Conservation (phyloP, 345 rosid genomes). For the Euphorbia pulcherrima region DNA sequence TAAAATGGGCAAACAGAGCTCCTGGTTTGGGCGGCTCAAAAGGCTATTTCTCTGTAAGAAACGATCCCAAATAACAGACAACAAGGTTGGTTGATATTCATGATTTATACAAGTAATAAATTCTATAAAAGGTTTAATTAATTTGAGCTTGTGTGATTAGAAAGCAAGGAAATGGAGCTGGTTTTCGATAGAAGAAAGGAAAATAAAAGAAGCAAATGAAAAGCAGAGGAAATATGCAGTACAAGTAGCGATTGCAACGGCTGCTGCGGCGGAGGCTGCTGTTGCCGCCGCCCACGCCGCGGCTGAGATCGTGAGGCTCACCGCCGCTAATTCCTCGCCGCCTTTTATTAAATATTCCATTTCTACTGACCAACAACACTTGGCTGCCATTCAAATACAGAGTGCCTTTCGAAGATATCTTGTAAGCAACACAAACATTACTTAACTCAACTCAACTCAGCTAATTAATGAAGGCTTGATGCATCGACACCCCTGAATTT, state of each 20-base stretch:
- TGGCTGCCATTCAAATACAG: constrained; percentile 74
- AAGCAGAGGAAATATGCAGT: constrained; percentile 75
- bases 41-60: constrained; percentile 48
- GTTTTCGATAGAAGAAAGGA: constrained; percentile 34
- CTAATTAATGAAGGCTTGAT: no score
- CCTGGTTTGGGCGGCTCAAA: constrained; percentile 66
- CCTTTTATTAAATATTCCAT: constrained; percentile 28
- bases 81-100: no score
- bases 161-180: constrained; percentile 53
- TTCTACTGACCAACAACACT: constrained; percentile 27
- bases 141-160: constrained; percentile 29
- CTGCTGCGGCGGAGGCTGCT: constrained; percentile 87
- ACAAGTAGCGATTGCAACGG: constrained; percentile 78
- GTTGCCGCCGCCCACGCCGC: constrained; percentile 87
- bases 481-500: no score
- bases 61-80: no score
- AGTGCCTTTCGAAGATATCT: constrained; percentile 71
- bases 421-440: no score
- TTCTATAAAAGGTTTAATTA: no score
- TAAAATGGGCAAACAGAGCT: constrained; percentile 36
- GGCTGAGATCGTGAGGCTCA: constrained; percentile 80
- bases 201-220: constrained; percentile 52
- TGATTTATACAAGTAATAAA: no score
- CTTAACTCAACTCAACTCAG: no score
- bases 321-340: constrained; percentile 39